Conservation (phyloP, 176 grass and related monocot genomes). For the Triticum timopheevii region DNA sequence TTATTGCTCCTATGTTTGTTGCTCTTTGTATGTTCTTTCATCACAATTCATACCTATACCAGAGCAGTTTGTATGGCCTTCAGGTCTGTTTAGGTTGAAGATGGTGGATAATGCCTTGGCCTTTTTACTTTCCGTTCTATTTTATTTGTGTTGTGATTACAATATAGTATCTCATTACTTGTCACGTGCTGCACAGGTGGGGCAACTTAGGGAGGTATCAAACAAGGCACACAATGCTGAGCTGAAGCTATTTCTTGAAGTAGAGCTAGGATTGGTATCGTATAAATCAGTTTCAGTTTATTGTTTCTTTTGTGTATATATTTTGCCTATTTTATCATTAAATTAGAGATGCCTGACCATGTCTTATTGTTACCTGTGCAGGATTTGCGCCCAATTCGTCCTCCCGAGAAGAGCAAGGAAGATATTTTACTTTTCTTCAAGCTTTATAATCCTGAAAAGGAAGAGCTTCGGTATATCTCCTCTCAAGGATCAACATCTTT, state of each 20-base stretch:
- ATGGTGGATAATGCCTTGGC: not conserved
- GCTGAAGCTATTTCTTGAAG: constrained; percentile 93
- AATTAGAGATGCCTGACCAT: constrained; percentile 13
- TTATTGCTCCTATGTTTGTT: constrained; percentile 4
- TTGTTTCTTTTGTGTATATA: constrained; percentile 31
- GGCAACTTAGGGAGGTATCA: constrained; percentile 91
- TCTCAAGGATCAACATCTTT: not conserved
- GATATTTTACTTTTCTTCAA: constrained; percentile 97
- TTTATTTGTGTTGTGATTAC: not conserved
- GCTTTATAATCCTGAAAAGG: constrained; percentile 89
- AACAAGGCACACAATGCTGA: constrained; percentile 98
- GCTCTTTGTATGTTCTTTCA: not conserved
- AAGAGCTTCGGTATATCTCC: constrained; percentile 75
- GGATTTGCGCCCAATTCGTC: constrained; percentile 72
- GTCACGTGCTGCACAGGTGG: constrained; percentile 57
- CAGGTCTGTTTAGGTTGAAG: constrained; percentile 9
- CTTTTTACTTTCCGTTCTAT: not conserved
- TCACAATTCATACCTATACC: not conserved
- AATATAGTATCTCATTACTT: constrained; percentile 11
- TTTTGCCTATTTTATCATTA: constrained; percentile 5
- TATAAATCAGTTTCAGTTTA: constrained; percentile 7
- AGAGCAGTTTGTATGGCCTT: not conserved
- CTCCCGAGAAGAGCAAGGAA: constrained; percentile 88
- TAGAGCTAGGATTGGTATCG: constrained; percentile 77
- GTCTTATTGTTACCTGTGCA: constrained; percentile 34